A percentile compares a stretch with the other conserved stretches of the same genome.
Conservation (phyloP, 148 eudicot species). For the Vaccinium macrocarpon region DNA sequence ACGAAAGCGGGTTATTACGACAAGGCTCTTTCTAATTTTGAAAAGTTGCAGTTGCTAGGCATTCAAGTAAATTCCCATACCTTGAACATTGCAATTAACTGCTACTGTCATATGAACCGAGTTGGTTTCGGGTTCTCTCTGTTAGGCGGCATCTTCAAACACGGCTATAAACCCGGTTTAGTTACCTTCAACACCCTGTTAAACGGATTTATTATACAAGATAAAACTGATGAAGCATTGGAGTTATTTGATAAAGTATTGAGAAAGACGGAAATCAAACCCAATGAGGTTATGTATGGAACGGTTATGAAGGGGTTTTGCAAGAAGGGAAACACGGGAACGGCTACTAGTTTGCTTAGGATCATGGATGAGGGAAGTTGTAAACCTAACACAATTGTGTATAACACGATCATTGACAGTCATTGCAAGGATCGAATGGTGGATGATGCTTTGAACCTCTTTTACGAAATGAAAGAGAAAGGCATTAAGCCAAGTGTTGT, state of each 20-base stretch:
- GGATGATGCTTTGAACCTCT: constrained; percentile 8
- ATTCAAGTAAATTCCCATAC: neutral
- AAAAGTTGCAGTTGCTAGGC: neutral
- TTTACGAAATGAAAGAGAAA: constrained; percentile 8
- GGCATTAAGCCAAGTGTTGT: neutral
- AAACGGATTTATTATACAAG: neutral
- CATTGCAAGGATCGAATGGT: constrained; percentile 4
- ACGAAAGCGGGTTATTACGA: neutral
- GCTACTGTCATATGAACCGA: neutral
- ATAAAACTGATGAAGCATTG: constrained; percentile 10
- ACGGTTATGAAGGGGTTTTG: constrained; percentile 24
- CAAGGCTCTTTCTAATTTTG: neutral
- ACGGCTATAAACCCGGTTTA: constrained; percentile 1
- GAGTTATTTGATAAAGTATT: constrained; percentile 2
- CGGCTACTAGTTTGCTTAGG: constrained; percentile 2
- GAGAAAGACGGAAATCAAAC: neutral
- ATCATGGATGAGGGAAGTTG: neutral
- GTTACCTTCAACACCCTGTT: constrained; percentile 12
- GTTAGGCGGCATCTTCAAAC: neutral
- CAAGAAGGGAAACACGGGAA: constrained; percentile 5
- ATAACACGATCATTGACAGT: constrained; percentile 5
- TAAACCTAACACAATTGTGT: neutral
- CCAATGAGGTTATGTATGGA: constrained; percentile 8
- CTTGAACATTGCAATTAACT: neutral
- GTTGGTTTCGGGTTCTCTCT: neutral